Conservation (phyloP, 305 asterid genomes). For the Fraxinus dipetala region DNA sequence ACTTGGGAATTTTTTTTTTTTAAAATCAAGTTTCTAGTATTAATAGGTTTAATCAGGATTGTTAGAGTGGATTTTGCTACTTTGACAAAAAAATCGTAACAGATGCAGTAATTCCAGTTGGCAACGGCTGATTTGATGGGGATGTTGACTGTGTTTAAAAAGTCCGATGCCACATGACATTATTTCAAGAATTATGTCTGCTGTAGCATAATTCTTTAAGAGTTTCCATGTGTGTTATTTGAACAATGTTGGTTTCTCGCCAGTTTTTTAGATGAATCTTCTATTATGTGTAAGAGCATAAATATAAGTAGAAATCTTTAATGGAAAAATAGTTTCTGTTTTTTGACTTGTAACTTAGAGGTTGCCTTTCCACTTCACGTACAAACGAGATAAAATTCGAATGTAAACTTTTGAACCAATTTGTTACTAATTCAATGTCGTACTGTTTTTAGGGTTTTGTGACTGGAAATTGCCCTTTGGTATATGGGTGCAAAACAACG, state of each 20-base stretch:
- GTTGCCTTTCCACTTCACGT: background rate
- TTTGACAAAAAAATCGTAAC: background rate
- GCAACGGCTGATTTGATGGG: background rate
- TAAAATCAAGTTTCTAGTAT: background rate
- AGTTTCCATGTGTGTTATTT: background rate
- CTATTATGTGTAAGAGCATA: background rate
- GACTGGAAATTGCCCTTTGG: conserved; percentile 31
- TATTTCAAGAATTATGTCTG: background rate
- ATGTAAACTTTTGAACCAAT: background rate
- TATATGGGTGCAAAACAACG: conserved; percentile 31
- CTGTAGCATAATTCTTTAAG: background rate
- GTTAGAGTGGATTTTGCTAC: background rate
- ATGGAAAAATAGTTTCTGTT: background rate
- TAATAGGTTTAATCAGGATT: background rate
- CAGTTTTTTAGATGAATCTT: background rate
- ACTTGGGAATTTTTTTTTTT: background rate
- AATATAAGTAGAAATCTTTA: background rate
- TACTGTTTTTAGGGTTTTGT: conserved; percentile 38
- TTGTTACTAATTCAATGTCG: conserved; percentile 7
- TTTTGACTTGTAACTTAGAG: background rate
- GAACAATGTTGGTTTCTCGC: background rate
- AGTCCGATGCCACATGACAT: background rate
- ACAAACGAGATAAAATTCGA: background rate
- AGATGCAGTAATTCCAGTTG: background rate
- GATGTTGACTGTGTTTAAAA: background rate